These are phyloP conservation scores for Hypoxylon rickii DNA, from an alignment of 495 filamentous ascomycete genomes.

Conservation along the genomic window DNA sequence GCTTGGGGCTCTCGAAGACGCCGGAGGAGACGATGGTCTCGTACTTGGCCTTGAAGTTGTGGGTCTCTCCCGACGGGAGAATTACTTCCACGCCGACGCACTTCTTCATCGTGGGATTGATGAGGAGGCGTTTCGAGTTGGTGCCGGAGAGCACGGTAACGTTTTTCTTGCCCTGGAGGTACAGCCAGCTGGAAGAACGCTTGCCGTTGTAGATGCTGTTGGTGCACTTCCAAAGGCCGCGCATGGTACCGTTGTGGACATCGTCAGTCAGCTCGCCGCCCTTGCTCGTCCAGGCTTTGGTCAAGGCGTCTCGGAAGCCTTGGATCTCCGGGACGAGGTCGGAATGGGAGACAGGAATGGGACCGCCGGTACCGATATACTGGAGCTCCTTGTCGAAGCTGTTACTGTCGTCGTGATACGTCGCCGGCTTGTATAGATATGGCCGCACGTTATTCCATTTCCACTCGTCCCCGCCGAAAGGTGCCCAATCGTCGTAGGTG, in stretches of 20 bases:
- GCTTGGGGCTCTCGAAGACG: conserved; percentile 61
- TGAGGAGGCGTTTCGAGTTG: conserved; percentile 58
- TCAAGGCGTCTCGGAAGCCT: conserved; percentile 60
- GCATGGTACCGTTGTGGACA: conserved; percentile 61
- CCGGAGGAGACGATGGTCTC: conserved; percentile 64
- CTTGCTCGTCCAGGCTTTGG: conserved; percentile 60
- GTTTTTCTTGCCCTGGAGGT: conserved; percentile 59
- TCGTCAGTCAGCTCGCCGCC: conserved; percentile 57
- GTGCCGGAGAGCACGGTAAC: conserved; percentile 55
- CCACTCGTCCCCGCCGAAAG: conserved; percentile 49
- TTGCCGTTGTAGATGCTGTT: conserved; percentile 63
- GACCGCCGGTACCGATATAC: conserved; percentile 56
- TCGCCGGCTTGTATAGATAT: conserved; percentile 60
- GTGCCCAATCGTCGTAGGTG: conserved; percentile 65
- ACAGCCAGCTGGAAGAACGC: conserved; percentile 58
- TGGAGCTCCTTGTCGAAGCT: conserved; percentile 46
- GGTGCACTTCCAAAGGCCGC: conserved; percentile 58
- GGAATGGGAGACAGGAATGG: conserved; percentile 60
- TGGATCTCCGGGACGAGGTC: conserved; percentile 58
- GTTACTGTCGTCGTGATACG: conserved; percentile 59
- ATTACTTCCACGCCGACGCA: conserved; percentile 46
- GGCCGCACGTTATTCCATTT: conserved; percentile 50
- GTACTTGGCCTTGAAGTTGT: conserved; percentile 48
- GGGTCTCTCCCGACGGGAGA: conserved; percentile 43
- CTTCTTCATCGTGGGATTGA: conserved; percentile 47